phyloP scores from a whole-genome alignment of 2,329 filamentous ascomycete species.

The Aureobasidium sp. region DNA sequence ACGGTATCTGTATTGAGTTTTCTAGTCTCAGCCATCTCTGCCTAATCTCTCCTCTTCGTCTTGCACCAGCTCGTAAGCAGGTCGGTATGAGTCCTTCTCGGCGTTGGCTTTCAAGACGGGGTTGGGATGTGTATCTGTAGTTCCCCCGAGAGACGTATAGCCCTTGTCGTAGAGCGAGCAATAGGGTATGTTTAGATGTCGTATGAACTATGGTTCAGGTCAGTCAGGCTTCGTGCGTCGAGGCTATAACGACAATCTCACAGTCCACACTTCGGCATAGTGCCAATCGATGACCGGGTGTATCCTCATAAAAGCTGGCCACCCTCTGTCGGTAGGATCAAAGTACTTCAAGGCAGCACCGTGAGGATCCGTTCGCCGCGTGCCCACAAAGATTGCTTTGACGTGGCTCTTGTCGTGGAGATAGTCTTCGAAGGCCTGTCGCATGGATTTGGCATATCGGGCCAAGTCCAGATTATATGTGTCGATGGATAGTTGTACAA shows the following conservation, averaged over 20 bases:
- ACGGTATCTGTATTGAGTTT: neutral
- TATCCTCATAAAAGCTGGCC: constrained; percentile 87
- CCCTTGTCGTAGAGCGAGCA: constrained; percentile 82
- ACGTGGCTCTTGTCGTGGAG: constrained; percentile 58
- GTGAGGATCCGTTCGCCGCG: constrained; percentile 86
- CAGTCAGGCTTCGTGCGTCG: neutral
- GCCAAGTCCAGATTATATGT: constrained; percentile 70
- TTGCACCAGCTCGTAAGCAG: constrained; percentile 67
- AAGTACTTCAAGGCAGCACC: constrained; percentile 73
- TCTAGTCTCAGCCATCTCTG: constrained; percentile 42
- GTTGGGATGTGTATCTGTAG: constrained; percentile 82
- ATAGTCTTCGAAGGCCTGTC: constrained; percentile 71
- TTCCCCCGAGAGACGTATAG: constrained; percentile 89
- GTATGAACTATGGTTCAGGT: constrained; percentile 57
- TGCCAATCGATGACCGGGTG: constrained; percentile 98
- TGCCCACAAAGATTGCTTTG: constrained; percentile 78
- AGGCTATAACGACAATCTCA: constrained; percentile 41
- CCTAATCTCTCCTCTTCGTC: constrained; percentile 76
- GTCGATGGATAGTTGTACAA: constrained; percentile 60
- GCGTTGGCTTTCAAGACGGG: constrained; percentile 52
- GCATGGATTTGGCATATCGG: constrained; percentile 73
- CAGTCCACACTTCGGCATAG: constrained; percentile 89
- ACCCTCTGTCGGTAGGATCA: constrained; percentile 78
- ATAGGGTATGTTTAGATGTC: constrained; percentile 71
- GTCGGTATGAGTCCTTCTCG: constrained; percentile 47